These are phyloP conservation scores for Nidula niveotomentosa DNA, from an alignment of 1,284 basidiomycete genomes.

Conservation along the genomic window DNA sequence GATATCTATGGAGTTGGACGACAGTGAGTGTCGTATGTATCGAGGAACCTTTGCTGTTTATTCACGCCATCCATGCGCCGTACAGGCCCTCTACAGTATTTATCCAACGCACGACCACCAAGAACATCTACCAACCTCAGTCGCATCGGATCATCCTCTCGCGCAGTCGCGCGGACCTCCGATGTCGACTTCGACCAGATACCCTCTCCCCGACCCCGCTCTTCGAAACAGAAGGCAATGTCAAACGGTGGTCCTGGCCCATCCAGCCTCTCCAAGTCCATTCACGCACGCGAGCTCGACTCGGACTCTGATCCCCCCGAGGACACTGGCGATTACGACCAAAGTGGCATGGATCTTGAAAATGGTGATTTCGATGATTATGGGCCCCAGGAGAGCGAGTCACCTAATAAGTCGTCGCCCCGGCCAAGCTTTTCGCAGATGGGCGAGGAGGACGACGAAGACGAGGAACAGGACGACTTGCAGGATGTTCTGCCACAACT, in stretches of 20 bases:
- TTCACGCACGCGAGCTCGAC: conserved; percentile 20
- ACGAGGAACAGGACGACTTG: conserved; percentile 25
- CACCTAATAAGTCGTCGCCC: conserved; percentile 25
- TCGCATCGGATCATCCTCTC: conserved; percentile 49
- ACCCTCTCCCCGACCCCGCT: conserved; percentile 57
- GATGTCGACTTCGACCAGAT: conserved; percentile 66
- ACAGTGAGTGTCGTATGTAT: conserved; percentile 32
- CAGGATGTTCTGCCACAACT: no score
- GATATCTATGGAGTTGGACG: conserved; percentile 71
- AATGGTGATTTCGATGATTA: conserved; percentile 31
- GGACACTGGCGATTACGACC: no score
- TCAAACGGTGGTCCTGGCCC: conserved; percentile 39
- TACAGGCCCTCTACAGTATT: conserved; percentile 54
- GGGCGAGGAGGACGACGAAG: conserved; percentile 43
- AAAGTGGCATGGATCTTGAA: background rate
- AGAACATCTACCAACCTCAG: conserved; percentile 44
- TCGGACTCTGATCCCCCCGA: conserved; percentile 12
- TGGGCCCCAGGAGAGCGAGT: conserved; percentile 25
- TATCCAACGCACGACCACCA: conserved; percentile 46
- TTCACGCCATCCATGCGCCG: conserved; percentile 8
- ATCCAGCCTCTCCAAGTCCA: conserved; percentile 44
- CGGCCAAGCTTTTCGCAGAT: conserved; percentile 45
- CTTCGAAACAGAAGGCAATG: conserved; percentile 33
- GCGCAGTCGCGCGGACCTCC: conserved; percentile 49
- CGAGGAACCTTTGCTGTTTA: no score